phyloP scores from a whole-genome alignment of 176 grass and related monocot genomes.

The Avena eriantha region DNA sequence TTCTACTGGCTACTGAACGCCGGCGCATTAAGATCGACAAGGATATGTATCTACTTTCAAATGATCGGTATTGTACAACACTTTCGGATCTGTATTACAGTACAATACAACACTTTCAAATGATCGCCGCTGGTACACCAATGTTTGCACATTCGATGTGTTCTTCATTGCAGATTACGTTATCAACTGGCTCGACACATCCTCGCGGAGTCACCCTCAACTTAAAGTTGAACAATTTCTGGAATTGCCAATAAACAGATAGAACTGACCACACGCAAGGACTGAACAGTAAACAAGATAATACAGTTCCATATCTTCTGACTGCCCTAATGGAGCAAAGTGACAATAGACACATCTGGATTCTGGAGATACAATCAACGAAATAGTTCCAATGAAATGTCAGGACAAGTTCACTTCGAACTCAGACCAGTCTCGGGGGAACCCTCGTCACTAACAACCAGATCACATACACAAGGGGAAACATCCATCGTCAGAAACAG shows the following conservation, averaged over 20 bases:
- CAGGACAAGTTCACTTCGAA: too few species aligned
- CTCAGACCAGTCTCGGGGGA: too few species aligned
- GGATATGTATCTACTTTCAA: background rate
- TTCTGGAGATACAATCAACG: background rate
- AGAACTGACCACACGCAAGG: background rate
- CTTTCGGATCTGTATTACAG: too few species aligned
- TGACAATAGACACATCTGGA: background rate
- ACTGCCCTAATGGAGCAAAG: background rate
- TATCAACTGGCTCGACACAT: background rate
- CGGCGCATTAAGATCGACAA: background rate
- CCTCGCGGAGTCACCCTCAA: background rate
- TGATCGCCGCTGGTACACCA: background rate
- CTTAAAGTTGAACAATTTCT: background rate
- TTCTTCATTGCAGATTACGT: background rate
- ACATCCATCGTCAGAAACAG: background rate
- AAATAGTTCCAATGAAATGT: background rate
- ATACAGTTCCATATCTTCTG: background rate
- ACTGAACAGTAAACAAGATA: background rate
- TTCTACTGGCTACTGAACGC: background rate
- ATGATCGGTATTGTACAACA: too few species aligned
- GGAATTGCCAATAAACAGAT: background rate
- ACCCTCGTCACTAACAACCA: background rate
- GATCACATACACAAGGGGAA: background rate
- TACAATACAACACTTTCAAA: background rate
- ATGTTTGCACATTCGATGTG: background rate